These are phyloP conservation scores for Teunomyces barrocoloradensis DNA, from an alignment of 805 yeast genomes.

Conservation along the genomic window DNA sequence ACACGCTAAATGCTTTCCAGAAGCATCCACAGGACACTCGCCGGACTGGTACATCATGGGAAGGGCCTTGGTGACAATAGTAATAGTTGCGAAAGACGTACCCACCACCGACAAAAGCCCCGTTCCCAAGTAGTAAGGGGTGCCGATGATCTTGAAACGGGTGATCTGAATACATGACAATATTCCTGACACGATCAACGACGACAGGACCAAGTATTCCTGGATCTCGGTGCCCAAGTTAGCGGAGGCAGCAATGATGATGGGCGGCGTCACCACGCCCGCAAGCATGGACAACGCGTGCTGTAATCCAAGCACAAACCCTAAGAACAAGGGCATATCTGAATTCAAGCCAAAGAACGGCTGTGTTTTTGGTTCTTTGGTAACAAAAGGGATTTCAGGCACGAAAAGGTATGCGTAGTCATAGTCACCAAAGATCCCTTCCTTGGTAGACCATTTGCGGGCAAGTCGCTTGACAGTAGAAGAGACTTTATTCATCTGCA, in stretches of 20 bases:
- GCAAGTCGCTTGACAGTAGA: constrained; percentile 18
- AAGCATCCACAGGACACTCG: constrained; percentile 57
- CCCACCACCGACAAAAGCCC: constrained; percentile 90
- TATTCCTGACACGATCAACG: constrained; percentile 43
- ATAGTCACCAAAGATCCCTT: constrained; percentile 84
- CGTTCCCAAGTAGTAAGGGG: constrained; percentile 80
- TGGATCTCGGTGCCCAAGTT: constrained; percentile 46
- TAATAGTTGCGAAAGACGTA: constrained; percentile 83
- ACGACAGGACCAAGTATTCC: constrained; percentile 37
- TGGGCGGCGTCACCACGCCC: constrained; percentile 83
- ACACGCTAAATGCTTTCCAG: constrained; percentile 72
- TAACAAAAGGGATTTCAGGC: constrained; percentile 72
- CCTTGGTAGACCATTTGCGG: constrained; percentile 63
- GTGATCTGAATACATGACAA: constrained; percentile 76
- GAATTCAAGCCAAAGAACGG: constrained; percentile 83
- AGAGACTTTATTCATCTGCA: too few species aligned
- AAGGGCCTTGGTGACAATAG: constrained; percentile 71
- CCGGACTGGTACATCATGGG: constrained; percentile 80
- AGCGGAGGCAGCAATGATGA: constrained; percentile 65
- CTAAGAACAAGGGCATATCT: constrained; percentile 78
- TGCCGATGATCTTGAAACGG: constrained; percentile 69
- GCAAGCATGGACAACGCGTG: constrained; percentile 91
- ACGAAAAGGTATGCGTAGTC: constrained; percentile 78
- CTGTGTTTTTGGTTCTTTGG: constrained; percentile 48
- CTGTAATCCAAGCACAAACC: constrained; percentile 78